Evolutionary conservation across 176 grass and related monocot genomes (phyloP).

Genomic region (Alopecurus myosuroides): DNA sequence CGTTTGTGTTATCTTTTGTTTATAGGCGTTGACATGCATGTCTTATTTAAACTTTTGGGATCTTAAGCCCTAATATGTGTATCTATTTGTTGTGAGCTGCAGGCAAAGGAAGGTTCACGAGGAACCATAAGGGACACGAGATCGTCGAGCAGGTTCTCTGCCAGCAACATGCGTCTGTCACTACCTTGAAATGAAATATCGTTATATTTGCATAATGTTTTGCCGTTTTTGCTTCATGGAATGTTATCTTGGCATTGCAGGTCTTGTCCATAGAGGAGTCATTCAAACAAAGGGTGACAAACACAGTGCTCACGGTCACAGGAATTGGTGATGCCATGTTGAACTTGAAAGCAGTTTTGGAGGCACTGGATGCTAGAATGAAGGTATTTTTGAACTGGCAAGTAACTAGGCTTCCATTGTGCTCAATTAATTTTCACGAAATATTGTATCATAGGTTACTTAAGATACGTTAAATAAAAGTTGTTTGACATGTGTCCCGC

Average conservation of each 20-base stretch:
- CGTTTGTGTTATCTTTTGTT: neutral
- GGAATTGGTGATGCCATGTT: conserved; percentile 97
- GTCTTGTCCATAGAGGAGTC: conserved; percentile 83
- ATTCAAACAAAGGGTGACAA: no score
- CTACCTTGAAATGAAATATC: neutral
- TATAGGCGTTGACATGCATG: neutral
- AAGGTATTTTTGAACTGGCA: conserved; percentile 42
- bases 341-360: conserved; percentile 86
- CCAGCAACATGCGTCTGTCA: neutral
- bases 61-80: no score
- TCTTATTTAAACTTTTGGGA: no score
- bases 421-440: no score
- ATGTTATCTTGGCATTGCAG: conserved; percentile 26
- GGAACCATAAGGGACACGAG: conserved; percentile 70
- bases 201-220: neutral
- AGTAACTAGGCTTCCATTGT: no score
- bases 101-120: conserved; percentile 85
- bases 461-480: neutral
- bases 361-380: conserved; percentile 78
- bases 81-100: conserved; percentile 88
- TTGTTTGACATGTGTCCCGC: neutral
- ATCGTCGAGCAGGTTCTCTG: conserved; percentile 73
- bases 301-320: no score
- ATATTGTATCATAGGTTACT: neutral
- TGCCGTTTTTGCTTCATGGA: neutral